Evolutionary conservation across 2,329 filamentous ascomycete genomes (phyloP), one percentile per base, ranked within the genome.

Genomic region (Amylocarpus encephaloides): DNA sequence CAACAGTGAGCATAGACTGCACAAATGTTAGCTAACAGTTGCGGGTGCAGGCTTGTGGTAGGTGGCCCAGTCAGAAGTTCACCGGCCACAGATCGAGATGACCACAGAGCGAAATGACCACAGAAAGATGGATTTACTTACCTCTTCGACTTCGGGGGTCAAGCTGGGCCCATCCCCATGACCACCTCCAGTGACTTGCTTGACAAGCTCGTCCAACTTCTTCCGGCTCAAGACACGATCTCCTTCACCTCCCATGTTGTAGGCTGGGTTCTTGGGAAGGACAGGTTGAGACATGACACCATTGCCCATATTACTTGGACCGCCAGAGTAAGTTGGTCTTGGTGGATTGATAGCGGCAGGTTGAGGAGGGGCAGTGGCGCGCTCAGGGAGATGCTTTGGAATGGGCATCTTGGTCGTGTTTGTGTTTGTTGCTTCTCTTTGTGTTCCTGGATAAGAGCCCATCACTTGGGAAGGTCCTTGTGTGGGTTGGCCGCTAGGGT

Each of bases 201-300:
- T 82, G 7, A 97, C 91, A 34, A 98, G 77, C 66, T 96, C 92
- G 64, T 98, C 91, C 36, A 98, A 77, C 72, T 95, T 97, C 73
- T 95, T 94, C 79, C 96, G 96, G 72, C 86, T 94, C n/a, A 98
- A 75, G 1, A 98, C 86, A 39, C 91, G 85, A 62, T 96, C 90
- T 22, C 89, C 90, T 65, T 95, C 91, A 29, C 88, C 88, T 66
- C 97, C 92, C 51, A 96, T 83, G 50, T 88, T 87, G 67, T 88
- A 95, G 0, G 83, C 82, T 0, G 90, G 88, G 40, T 88, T 81
- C 64, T 90, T 91, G 49, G 83, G 74, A 53, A 97, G 79, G 2
- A 88, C 88, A 0, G 93, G 91, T 63, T 95, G 90, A 46, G 85
- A 84, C 78, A 96, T 87, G 44, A 93, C 84, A 47, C 90, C 90